Base-by-base conservation (phyloP, 768 basidiomycete genomes). In the Leucocoprinus birnbaumii region DNA sequence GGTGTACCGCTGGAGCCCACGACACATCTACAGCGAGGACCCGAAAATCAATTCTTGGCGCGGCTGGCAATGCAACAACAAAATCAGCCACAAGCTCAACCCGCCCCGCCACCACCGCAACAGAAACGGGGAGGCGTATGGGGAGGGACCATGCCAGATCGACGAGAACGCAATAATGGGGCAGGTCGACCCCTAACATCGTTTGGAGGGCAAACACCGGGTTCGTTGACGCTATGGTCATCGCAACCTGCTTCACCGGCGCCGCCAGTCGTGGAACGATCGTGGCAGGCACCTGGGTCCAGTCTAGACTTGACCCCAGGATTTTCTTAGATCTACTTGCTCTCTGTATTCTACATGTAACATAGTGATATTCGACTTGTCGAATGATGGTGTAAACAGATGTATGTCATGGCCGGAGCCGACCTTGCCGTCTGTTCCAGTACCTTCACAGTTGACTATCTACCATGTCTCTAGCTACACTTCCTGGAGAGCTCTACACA, bases 401-500 rank as follows among this genome's bases (percentile, higher is more conserved):
- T 31, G 31, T 11, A 31, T 31, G 11, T 31, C 31, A 31, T 31
- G 31, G 5, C 11, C 5, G 6, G 11, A 31, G 31, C n/a, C n/a
- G n/a, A n/a, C n/a, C n/a, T n/a, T n/a, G n/a, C n/a, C n/a, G n/a
- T n/a, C n/a, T n/a, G n/a, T n/a, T n/a, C n/a, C n/a, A n/a, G n/a
- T n/a, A n/a, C n/a, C n/a, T n/a, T n/a, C 41, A 35, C 21, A 10
- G 21, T 37, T 52, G 35, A 42, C 35, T 35, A 43, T 55, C 56
- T 48, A 58, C 53, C 61, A 67, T 67, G 66, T 64, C 65, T 27
- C 58, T 73, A 16, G 66, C 64, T 13, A 48, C 43, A 3, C 68
- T 92, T 19, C 89, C 91, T 8, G 65, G 81, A 3, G 90, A 93
- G 67, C 73, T 93, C 7, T 85, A 87, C 65, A 72, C 77, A 16